phyloP scores from a whole-genome alignment of 1,284 basidiomycete genomes.

The Cryptococcus sp. region DNA sequence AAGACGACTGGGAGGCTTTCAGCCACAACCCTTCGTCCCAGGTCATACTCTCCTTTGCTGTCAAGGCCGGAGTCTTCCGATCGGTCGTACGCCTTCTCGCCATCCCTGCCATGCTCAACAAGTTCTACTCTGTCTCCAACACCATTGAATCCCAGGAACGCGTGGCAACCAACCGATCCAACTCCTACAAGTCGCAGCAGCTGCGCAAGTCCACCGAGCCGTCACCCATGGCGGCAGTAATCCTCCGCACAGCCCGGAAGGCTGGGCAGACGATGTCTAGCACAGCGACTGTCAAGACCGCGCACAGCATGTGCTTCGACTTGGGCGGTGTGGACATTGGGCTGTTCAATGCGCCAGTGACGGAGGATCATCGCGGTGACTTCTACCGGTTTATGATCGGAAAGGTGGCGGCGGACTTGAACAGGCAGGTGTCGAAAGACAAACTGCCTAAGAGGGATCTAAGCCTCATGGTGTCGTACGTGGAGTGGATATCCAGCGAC shows the following conservation, averaged over 20 bases:
- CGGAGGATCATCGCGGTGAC: slow-evolving; percentile 33
- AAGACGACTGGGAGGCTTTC: slow-evolving; percentile 74
- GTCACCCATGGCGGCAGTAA: slow-evolving; percentile 75
- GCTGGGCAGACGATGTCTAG: slow-evolving; percentile 58
- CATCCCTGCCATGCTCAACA: slow-evolving; percentile 41
- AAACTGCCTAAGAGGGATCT: slow-evolving; percentile 31
- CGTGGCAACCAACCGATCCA: slow-evolving; percentile 55
- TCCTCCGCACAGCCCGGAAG: slow-evolving; percentile 63
- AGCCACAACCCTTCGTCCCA: slow-evolving; percentile 56
- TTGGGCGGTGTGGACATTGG: slow-evolving; percentile 42
- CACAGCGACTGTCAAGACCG: slow-evolving; percentile 25
- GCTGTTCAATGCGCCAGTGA: slow-evolving; percentile 36
- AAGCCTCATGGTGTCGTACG: slow-evolving; percentile 26
- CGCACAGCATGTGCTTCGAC: slow-evolving; percentile 43
- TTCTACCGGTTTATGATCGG: slow-evolving; percentile 45
- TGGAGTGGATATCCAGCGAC: slow-evolving; percentile 38
- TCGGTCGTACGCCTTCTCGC: slow-evolving; percentile 64
- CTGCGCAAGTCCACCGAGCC: slow-evolving; percentile 55
- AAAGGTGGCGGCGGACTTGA: slow-evolving; percentile 37
- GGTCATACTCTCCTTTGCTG: slow-evolving; percentile 70
- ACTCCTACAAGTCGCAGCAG: slow-evolving; percentile 67
- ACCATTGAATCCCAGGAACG: slow-evolving; percentile 65
- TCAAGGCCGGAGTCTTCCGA: slow-evolving; percentile 67
- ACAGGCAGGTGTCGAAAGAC: slow-evolving; percentile 20
- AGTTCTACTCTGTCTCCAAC: slow-evolving; percentile 42